Base-by-base conservation (phyloP, 441 rosid species). In the Arabidopsis lyrata region DNA sequence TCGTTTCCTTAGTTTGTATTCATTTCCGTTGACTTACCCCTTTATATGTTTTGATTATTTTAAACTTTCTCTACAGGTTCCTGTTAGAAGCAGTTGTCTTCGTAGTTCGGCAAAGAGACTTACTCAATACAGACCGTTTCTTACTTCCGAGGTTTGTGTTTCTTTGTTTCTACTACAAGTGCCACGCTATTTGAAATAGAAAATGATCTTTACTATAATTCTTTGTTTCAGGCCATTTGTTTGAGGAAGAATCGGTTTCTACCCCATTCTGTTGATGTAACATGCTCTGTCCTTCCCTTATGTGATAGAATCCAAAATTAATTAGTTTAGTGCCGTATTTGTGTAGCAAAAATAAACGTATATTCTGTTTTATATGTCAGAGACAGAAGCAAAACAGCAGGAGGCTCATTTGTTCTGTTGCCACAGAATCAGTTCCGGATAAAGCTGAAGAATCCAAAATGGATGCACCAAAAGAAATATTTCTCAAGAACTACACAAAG, bases 381-480 rank as follows among this genome's bases (percentile, higher is more conserved):
- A 90, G 87, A 72, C 66, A 74, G 58, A 84, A 73, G 81, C 86
- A 79, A 72, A 62, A 38, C 29, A 78, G 83, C 63, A 73, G 78
- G 81, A 86, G 86, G 82, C 66, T 86, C 57, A 81, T 84, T 82
- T 95, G 98, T 84, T 91, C 95, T 8, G 89, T 88, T 55, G 90
- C 94, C 65, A 85, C 92, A 14, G 88, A 86, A 62, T 67, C 89
- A 53, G 71, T 82, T 66, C 89, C 85, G n/a, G 89, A 93, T 74
- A 74, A 80, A 80, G 78, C 63, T 52, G 91, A 86, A 75, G 92
- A 90, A 75, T 77, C 96, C 29, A 81, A 84, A 72, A 95, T 95
- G 99, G 91, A 84, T 45, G 74, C 86, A 48, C 99, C 92, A 5
- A 93, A 91, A 78, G 97, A 93, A 82, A 87, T 93, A 36, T 95